Evolutionary conservation across 129 eudicot genomes (phyloP), one percentile per base, ranked within the genome.

Genomic region (Centrapalus pauciflorus): DNA sequence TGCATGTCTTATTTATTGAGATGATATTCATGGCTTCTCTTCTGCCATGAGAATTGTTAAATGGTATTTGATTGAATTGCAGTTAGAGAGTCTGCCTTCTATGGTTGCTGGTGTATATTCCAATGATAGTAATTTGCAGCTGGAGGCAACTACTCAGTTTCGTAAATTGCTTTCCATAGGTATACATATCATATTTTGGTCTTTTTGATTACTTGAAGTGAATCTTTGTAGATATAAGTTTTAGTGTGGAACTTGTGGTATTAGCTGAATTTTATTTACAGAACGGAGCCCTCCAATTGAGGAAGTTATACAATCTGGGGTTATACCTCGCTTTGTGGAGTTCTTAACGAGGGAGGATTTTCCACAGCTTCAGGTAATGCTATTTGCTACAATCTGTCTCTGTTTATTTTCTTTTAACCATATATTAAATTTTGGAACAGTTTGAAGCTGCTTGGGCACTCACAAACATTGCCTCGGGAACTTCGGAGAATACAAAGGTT

Each of bases 391-490:
- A 21, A 16, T 33, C 6, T 20, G 9, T 28, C 7, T 71, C 4
- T 76, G 13, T 24, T 26, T 14, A 1, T 10, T 3, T 20, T 0
- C 8, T 16, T 38, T 6, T 32, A 30, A 48, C 41, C 16, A 23
- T 6, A 27, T n/a, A 25, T 64, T 26, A 14, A 0, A 6, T 41
- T 51, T 27, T 28, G 57, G 20, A 66, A 21, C 78, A 90, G 97
- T 84, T 84, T 78, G 97, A 90, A 68, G 97, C 97, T 54, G 97
- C 95, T 9, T 87, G 97, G 95, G 90, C 92, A 16, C 92, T 90
- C 30, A 87, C 95, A 64, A 84, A 87, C 75, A 84, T 90, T 70
- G 90, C 97, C 10, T 87, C 95, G 3, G 97, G 97, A 55, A 90
- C 97, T 45, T 84, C 95, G 1, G 95, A 90, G 50, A 57, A 87